Conservation (phyloP, 1,284 basidiomycete genomes). For the Ustilago esculenta region DNA sequence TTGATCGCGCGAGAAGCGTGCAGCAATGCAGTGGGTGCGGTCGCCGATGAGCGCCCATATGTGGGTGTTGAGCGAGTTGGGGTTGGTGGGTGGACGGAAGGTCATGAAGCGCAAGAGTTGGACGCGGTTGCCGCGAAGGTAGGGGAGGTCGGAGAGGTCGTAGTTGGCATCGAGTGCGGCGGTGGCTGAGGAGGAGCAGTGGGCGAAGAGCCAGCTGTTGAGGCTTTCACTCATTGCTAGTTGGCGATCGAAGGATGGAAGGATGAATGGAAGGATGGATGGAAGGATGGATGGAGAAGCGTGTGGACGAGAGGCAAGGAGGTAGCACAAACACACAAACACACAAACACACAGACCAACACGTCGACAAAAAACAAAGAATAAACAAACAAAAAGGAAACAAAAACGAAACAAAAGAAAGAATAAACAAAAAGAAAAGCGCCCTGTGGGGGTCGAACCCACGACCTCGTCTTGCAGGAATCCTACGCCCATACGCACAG, state of each 20-base stretch:
- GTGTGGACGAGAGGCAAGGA: too few species aligned
- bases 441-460: constrained; percentile 51
- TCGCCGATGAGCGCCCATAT: constrained; percentile 39
- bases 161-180: constrained; percentile 2
- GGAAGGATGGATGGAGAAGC: too few species aligned
- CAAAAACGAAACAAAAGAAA: not conserved
- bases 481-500: constrained; percentile 2
- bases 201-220: constrained; percentile 28
- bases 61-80: not conserved
- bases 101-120: constrained; percentile 42
- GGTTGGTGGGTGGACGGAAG: constrained; percentile 7
- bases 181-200: constrained; percentile 6
- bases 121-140: constrained; percentile 23
- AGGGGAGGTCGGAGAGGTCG: constrained; percentile 33
- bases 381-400: too few species aligned
- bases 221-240: constrained; percentile 35
- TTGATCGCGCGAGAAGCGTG: constrained; percentile 10
- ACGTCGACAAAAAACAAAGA: too few species aligned
- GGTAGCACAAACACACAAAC: too few species aligned
- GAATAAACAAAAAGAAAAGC: constrained; percentile 9
- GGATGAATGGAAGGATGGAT: too few species aligned
- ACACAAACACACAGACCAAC: constrained; percentile 9
- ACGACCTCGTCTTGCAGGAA: constrained; percentile 39
- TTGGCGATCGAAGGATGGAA: too few species aligned
- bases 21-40: constrained; percentile 35